Evolutionary conservation across 2,329 filamentous ascomycete species (phyloP), one percentile per base, ranked within the genome.

Genomic region (Coniochaeta ligniaria): DNA sequence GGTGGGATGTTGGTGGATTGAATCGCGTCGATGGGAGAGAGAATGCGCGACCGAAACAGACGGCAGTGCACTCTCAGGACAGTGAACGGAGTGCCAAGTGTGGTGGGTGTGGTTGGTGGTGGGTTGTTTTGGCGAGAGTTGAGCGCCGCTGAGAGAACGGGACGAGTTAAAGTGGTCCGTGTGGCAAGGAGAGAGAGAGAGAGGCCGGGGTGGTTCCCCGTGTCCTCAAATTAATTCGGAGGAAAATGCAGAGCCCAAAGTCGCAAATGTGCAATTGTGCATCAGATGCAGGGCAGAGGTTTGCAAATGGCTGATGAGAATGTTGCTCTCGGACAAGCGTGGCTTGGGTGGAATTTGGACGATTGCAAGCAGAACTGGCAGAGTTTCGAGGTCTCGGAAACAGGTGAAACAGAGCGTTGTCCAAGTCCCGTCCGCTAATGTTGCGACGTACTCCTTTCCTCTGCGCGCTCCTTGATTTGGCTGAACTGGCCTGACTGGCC

Each of bases 1-100:
- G 59, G 60, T 22, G 59, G 60, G 47, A 60, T 58, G 57, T 64
- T 62, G 61, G 61, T 61, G 63, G 63, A 65, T 68, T 66, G 62
- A 67, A 61, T 64, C 61, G 60, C 55, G 63, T 64, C 63, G 63
- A 47, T 50, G 58, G 38, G 57, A 59, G 57, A 60, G 63, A 57
- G 35, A 22, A 35, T 57, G 54, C 54, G 54, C 54, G 54, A 35
- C 54, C 54, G 31, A 36, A 22, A 57, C 54, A 57, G 47, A 52
- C 47, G 47, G 47, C 47, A 52, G 24, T 52, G 24, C 47, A 52
- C 47, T 28, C 47, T 52, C 47, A 22, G 26, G 22, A 31, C 14
- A 31, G 47, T 52, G 47, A 9, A 52, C 16, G 47, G 26, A 31
- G 47, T 14, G 47, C 47, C 47, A 52, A 52, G 47, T 31, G 47